Base-by-base conservation (phyloP, 306 rosid species). In the Parietaria judaica region DNA sequence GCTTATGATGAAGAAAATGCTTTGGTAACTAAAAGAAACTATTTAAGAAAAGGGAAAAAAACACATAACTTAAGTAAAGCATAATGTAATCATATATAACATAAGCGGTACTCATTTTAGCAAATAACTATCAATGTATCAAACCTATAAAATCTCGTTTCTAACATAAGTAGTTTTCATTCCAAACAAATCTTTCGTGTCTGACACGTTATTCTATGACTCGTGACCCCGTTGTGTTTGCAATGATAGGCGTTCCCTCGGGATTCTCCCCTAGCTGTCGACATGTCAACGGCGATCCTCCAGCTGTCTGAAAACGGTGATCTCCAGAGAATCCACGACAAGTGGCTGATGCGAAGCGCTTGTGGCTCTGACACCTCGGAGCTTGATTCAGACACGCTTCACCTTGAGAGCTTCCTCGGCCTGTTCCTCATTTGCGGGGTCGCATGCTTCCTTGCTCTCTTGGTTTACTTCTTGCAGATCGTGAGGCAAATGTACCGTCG, bases 291-390 rank as follows among this genome's bases (percentile, higher is more conserved):
- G 54, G 87, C 99, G 12, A 84, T 92, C 72, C 87, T 92, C 44
- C 95, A 86, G 67, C 85, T 92, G 36, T 88, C 99, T 3, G 99
- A 92, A 74, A 88, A 81, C 5, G 99, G 99, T 9, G 96, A 92
- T 65, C 94, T 88, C 63, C 99, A 92, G 70, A 74, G 96, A 72
- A 92, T 92, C 72, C 85, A 80, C 56, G 99, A 88, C 65, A 92
- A 92, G 80, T 92, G 99, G 99, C 80, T 88, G 61, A 63, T 80
- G 67, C 68, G 72, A 70, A 78, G 84, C 41, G 3, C 56, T 9
- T 92, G 99, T 77, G 60, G 80, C 74, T 60, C 52, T 54, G 88
- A 88, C 4, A 60, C 58, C 54, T 39, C 79, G 16, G 96, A 86
- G 66, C 66, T 92, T 1, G 83, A 86, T 17, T 82, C 94, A 10